phyloP scores from a whole-genome alignment of 352 stramenopile genomes.

The Globisporangium iwayamae region DNA sequence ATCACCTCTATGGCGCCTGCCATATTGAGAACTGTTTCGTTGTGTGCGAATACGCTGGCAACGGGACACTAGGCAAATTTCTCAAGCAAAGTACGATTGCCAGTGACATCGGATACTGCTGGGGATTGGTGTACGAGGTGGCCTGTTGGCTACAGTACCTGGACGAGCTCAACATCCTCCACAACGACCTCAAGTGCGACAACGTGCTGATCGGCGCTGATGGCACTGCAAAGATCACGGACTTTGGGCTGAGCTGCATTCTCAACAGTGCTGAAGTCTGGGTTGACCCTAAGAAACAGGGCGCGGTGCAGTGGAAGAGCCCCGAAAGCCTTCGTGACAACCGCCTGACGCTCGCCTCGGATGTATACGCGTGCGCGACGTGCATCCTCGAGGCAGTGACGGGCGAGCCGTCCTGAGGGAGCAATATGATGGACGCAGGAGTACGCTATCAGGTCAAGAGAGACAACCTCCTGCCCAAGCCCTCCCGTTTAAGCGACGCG shows the following conservation, averaged over 20 bases:
- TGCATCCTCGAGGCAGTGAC: slow-evolving; percentile 10
- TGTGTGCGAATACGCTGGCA: slow-evolving; percentile 4
- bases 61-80: not conserved
- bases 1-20: slow-evolving; percentile 8
- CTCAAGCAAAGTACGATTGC: not conserved
- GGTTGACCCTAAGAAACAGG: not conserved
- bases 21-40: slow-evolving; percentile 3
- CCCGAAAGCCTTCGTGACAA: not conserved
- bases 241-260: slow-evolving; percentile 14
- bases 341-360: slow-evolving; percentile 1
- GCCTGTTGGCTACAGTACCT: slow-evolving; percentile 1
- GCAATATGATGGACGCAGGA: not conserved
- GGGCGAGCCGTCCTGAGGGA: slow-evolving; percentile 1
- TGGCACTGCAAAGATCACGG: slow-evolving; percentile 2
- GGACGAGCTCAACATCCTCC: slow-evolving; percentile 2
- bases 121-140: not conserved
- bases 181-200: slow-evolving; percentile 13
- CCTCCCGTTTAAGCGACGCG: not conserved
- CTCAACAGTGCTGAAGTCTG: slow-evolving; percentile 4
- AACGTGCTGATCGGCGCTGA: slow-evolving; percentile 7
- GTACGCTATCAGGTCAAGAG: not conserved
- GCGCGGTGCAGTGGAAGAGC: not conserved
- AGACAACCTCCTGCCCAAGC: not conserved
- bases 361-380: slow-evolving; percentile 12
- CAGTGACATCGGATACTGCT: not conserved